A percentile compares a stretch with the other conserved stretches of the same genome.
Conservation (phyloP, 2,329 filamentous ascomycete genomes). For the Epicoccum sorghinum region DNA sequence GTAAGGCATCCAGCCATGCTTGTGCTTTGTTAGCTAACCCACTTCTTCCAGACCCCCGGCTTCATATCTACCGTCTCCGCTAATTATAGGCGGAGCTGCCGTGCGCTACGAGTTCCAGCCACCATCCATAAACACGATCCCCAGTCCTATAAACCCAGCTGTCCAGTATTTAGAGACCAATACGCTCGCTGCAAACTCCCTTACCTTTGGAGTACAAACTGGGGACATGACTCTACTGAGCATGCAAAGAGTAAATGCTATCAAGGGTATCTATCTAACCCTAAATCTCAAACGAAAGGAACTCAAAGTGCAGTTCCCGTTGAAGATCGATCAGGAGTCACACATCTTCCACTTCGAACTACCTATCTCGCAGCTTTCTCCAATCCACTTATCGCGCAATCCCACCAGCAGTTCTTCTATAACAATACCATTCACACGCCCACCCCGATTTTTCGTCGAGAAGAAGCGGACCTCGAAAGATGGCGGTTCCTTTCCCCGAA, state of each 20-base stretch:
- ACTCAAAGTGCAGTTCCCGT: conserved; percentile 54
- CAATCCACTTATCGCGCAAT: conserved; percentile 43
- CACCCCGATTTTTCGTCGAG: conserved; percentile 55
- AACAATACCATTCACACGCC: conserved; percentile 43
- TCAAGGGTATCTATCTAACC: conserved; percentile 41
- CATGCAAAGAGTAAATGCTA: conserved; percentile 57
- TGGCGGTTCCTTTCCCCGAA: conserved; percentile 22
- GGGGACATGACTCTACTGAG: conserved; percentile 63
- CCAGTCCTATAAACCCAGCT: conserved; percentile 31
- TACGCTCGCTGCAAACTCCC: conserved; percentile 44
- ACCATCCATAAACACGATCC: conserved; percentile 11
- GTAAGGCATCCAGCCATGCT: conserved; percentile 13
- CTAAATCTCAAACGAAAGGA: conserved; percentile 54
- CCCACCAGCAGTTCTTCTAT: conserved; percentile 16
- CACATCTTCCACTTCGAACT: conserved; percentile 52
- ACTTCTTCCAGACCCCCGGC: conserved; percentile 22
- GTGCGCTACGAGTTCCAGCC: conserved; percentile 17
- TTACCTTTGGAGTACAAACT: conserved; percentile 69
- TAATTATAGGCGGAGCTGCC: conserved; percentile 12
- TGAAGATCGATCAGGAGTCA: conserved; percentile 25
- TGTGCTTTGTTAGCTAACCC: not conserved
- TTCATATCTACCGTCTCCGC: conserved; percentile 8
- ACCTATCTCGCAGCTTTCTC: conserved; percentile 52
- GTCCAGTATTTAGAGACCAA: conserved; percentile 34
- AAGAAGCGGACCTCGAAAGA: conserved; percentile 19